These are phyloP conservation scores for Phylloporus sp. DNA, from an alignment of 768 basidiomycete species.

Conservation along the genomic window DNA sequence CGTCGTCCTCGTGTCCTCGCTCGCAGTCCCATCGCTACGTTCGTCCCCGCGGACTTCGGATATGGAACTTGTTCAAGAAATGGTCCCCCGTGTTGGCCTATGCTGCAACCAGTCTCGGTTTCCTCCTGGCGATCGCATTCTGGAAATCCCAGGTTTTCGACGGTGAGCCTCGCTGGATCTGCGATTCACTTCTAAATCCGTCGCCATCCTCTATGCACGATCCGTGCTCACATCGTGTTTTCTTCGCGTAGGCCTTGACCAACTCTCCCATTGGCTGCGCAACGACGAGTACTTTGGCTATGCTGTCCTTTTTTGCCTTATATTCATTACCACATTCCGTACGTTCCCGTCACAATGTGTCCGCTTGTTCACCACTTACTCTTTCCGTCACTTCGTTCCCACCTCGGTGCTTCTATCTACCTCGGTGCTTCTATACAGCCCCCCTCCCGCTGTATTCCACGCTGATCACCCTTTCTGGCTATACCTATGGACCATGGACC, in stretches of 20 bases:
- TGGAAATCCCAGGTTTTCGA: conserved; percentile 80
- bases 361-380: conserved; percentile 9
- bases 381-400: conserved; percentile 1
- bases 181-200: conserved; percentile 1
- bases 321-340: conserved; percentile 87
- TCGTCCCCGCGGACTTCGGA: conserved; percentile 47
- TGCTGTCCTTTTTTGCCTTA: conserved; percentile 72
- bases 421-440: conserved; percentile 40
- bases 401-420: conserved; percentile 5
- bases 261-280: conserved; percentile 73
- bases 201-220: neutral
- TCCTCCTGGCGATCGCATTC: conserved; percentile 75
- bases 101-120: conserved; percentile 68
- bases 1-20: conserved; percentile 13
- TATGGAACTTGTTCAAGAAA: conserved; percentile 57
- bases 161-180: conserved; percentile 44
- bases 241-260: conserved; percentile 60
- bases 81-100: conserved; percentile 80
- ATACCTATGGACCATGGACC: conserved; percentile 80
- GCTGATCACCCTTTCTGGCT: conserved; percentile 86
- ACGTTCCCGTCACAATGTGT: conserved; percentile 31
- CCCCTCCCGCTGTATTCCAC: conserved; percentile 92
- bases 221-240: conserved; percentile 1
- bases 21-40: conserved; percentile 31
- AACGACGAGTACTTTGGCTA: conserved; percentile 69